Evolutionary conservation across 495 filamentous ascomycete genomes (phyloP).

Genomic region (Hypoxylon trugodes): DNA sequence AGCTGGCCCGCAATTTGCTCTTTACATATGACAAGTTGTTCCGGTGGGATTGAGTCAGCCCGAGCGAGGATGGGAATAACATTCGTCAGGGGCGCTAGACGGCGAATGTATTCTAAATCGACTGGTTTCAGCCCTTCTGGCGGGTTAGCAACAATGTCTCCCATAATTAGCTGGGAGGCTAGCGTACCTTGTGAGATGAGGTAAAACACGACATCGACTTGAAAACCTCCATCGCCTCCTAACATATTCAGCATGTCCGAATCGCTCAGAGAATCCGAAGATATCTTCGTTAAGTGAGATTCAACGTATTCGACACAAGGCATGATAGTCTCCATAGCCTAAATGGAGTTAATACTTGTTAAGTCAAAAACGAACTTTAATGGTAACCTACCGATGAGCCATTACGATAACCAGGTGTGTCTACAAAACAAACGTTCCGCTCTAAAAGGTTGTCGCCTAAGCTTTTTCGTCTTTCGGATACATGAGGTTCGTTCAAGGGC

Average conservation of each 20-base stretch:
- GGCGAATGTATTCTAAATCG: conserved; percentile 80
- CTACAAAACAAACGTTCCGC: conserved; percentile 93
- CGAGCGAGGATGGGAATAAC: conserved; percentile 86
- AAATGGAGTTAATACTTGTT: conserved; percentile 16
- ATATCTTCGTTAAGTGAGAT: conserved; percentile 72
- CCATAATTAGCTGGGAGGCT: too few species aligned
- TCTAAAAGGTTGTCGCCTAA: conserved; percentile 84
- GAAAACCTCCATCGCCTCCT: conserved; percentile 84
- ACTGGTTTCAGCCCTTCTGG: conserved; percentile 70
- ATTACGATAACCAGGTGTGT: conserved; percentile 79
- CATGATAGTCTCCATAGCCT: conserved; percentile 72
- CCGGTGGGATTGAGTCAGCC: conserved; percentile 70
- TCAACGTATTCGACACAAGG: conserved; percentile 74
- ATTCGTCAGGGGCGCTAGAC: conserved; percentile 80
- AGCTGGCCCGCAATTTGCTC: conserved; percentile 67
- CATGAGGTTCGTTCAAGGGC: conserved; percentile 78
- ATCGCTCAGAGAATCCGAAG: conserved; percentile 67
- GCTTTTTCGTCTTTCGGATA: conserved; percentile 78
- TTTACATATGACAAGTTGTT: conserved; percentile 70
- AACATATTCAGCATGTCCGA: conserved; percentile 81
- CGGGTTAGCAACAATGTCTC: conserved; percentile 32
- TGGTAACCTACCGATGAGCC: conserved; percentile 64
- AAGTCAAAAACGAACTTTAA: background rate
- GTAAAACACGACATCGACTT: conserved; percentile 90
- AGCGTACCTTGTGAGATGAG: conserved; percentile 62